phyloP scores from a whole-genome alignment of 495 filamentous ascomycete genomes.

The Aspergillus cristatus region DNA sequence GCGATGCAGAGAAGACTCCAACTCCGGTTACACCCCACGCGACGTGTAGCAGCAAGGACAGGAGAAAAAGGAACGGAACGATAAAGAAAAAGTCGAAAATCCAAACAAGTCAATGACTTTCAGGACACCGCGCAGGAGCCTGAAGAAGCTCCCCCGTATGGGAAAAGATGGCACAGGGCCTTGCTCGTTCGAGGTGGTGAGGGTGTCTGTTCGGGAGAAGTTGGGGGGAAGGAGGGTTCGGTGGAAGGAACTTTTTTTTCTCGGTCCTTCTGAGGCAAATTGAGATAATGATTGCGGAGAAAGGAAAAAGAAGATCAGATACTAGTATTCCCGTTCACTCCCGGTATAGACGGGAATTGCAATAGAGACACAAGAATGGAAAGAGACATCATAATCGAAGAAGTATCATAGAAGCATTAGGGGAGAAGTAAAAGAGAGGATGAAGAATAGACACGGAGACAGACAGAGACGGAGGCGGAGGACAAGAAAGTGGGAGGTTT shows the following conservation, averaged over 20 bases:
- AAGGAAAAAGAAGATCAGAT: slow-evolving; percentile 13
- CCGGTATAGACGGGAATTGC: slow-evolving; percentile 31
- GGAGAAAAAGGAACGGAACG: too few relatives aligned
- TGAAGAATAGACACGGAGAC: slow-evolving; percentile 22
- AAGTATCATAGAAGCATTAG: neutral
- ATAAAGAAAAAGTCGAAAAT: too few relatives aligned
- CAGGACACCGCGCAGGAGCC: too few relatives aligned
- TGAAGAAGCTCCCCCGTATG: too few relatives aligned
- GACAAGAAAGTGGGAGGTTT: slow-evolving; percentile 18
- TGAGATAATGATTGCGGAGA: slow-evolving; percentile 4
- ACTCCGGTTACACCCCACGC: too few relatives aligned
- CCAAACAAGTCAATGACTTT: too few relatives aligned
- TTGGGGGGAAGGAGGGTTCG: slow-evolving; percentile 3
- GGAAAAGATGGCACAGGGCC: too few relatives aligned
- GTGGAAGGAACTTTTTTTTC: slow-evolving; percentile 30
- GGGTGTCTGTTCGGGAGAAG: neutral
- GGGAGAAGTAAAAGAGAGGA: slow-evolving; percentile 13
- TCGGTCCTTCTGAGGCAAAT: slow-evolving; percentile 7
- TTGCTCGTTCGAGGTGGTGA: too few relatives aligned
- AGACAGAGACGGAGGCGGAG: slow-evolving; percentile 18
- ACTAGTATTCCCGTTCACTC: slow-evolving; percentile 37
- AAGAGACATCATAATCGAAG: slow-evolving; percentile 29
- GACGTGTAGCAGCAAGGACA: too few relatives aligned
- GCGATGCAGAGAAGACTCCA: neutral
- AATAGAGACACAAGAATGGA: slow-evolving; percentile 19